Evolutionary conservation across 148 eudicot species (phyloP).

Genomic region (Rhododendron vialii): DNA sequence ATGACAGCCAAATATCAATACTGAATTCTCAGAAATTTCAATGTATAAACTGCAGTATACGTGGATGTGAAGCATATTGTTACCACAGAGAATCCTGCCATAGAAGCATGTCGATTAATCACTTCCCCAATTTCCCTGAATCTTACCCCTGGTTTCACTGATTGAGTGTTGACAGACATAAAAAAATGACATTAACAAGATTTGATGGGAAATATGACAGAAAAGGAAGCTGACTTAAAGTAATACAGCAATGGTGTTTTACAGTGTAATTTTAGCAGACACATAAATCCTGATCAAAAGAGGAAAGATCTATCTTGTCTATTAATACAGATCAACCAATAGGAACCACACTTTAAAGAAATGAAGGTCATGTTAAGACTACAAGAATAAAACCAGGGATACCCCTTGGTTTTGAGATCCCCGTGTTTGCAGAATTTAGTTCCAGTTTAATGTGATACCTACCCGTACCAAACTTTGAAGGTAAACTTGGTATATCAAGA

Average conservation of each 20-base stretch:
- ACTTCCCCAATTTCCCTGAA: conserved; percentile 95
- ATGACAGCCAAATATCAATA: conserved; percentile 1
- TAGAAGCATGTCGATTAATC: conserved; percentile 84
- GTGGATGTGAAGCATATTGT: conserved; percentile 2
- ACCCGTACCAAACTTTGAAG: background rate
- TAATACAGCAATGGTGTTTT: background rate
- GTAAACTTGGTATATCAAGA: background rate
- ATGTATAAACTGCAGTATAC: background rate
- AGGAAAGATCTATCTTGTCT: background rate
- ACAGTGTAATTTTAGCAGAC: background rate
- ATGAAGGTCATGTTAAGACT: background rate
- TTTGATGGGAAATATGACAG: background rate
- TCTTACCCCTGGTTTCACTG: conserved; percentile 94
- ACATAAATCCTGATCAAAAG: background rate
- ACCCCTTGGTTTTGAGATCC: background rate
- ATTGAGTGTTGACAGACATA: background rate
- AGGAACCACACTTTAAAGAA: background rate
- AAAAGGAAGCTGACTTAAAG: background rate
- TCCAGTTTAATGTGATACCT: background rate
- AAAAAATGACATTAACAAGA: background rate
- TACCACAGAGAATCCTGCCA: conserved; percentile 98
- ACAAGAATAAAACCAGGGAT: background rate
- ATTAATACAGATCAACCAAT: background rate
- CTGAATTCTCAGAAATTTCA: background rate
- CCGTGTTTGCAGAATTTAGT: background rate